Evolutionary conservation across 1,284 basidiomycete species (phyloP).

Genomic region (Fomitiporia mediterranea): DNA sequence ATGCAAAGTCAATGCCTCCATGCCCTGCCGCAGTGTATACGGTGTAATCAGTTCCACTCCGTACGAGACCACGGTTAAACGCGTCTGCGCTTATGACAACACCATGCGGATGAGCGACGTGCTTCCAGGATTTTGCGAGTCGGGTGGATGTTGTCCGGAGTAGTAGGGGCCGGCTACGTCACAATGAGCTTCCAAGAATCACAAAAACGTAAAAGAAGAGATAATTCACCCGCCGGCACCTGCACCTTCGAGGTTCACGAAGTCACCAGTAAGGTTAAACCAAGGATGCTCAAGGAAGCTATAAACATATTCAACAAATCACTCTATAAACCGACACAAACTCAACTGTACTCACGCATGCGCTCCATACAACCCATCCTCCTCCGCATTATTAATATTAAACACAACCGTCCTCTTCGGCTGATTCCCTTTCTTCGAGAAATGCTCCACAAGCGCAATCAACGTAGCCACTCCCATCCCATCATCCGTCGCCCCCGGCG

Average conservation of each 20-base stretch:
- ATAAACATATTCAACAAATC: neutral
- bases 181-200: slow-evolving; percentile 6
- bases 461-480: slow-evolving; percentile 69
- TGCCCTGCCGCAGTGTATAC: slow-evolving; percentile 52
- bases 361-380: slow-evolving; percentile 69
- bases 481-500: slow-evolving; percentile 70
- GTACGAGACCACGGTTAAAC: slow-evolving; percentile 55
- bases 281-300: slow-evolving; percentile 71
- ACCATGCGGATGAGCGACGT: slow-evolving; percentile 60
- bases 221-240: slow-evolving; percentile 64
- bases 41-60: slow-evolving; percentile 64
- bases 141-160: slow-evolving; percentile 59
- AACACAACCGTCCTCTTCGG: slow-evolving; percentile 62
- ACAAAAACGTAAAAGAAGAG: neutral
- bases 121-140: slow-evolving; percentile 45
- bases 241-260: slow-evolving; percentile 78
- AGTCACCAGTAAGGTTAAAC: slow-evolving; percentile 57
- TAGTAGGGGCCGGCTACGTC: slow-evolving; percentile 53
- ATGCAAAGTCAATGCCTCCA: slow-evolving; percentile 67
- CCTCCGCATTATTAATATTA: slow-evolving; percentile 81
- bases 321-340: neutral
- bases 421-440: slow-evolving; percentile 47
- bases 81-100: slow-evolving; percentile 62
- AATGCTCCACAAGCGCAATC: slow-evolving; percentile 59
- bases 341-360: slow-evolving; percentile 42